Conservation (phyloP, 306 rosid genomes). For the Canavalia ensiformis region DNA sequence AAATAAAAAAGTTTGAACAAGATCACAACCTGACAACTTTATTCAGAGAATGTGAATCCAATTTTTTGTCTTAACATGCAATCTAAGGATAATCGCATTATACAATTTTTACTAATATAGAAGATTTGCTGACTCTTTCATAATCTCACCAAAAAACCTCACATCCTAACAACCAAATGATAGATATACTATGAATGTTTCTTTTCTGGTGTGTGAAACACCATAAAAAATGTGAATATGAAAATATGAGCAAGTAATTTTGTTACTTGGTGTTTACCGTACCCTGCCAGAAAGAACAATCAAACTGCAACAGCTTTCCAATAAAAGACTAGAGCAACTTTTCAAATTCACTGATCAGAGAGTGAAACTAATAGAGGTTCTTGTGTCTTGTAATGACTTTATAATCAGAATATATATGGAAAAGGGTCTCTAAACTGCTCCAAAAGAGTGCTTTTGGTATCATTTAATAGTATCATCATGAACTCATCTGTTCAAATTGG, state of each 20-base stretch:
- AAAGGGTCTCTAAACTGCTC: slow-evolving; percentile 42
- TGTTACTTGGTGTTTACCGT: slow-evolving; percentile 1
- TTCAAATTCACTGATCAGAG: slow-evolving; percentile 3
- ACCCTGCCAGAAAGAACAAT: slow-evolving; percentile 42
- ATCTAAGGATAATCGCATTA: slow-evolving; percentile 40
- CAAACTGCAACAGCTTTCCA: neutral
- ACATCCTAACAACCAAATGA: slow-evolving; percentile 44
- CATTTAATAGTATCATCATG: slow-evolving; percentile 31
- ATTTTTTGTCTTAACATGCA: slow-evolving; percentile 32
- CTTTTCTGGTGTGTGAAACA: slow-evolving; percentile 41
- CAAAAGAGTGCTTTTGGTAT: slow-evolving; percentile 55
- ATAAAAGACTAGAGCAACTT: neutral
- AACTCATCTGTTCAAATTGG: slow-evolving; percentile 41
- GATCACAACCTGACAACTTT: slow-evolving; percentile 38
- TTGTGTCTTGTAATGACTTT: slow-evolving; percentile 13
- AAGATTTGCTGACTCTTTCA: slow-evolving; percentile 51
- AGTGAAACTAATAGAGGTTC: slow-evolving; percentile 10
- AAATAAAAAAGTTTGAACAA: slow-evolving; percentile 34
- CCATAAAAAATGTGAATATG: slow-evolving; percentile 14
- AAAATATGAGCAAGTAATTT: slow-evolving; percentile 16
- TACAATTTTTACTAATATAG: slow-evolving; percentile 2
- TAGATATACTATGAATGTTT: slow-evolving; percentile 46
- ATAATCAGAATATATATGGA: slow-evolving; percentile 25
- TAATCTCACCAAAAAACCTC: slow-evolving; percentile 32
- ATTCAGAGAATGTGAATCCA: slow-evolving; percentile 40